phyloP scores from a whole-genome alignment of 768 basidiomycete genomes.

The Phylloporus scabripes region DNA sequence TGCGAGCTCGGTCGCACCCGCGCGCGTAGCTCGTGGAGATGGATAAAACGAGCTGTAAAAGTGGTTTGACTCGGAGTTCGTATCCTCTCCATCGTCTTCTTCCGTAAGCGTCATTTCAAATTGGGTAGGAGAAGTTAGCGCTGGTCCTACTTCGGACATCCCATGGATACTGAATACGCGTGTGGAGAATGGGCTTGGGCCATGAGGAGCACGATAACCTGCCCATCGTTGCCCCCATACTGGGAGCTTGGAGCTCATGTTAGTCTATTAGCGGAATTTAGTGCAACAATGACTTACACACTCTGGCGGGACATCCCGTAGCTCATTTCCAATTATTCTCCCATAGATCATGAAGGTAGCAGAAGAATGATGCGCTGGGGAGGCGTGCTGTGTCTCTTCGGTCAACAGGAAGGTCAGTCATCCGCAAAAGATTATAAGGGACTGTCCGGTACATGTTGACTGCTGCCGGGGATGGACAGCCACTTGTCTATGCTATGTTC shows the following conservation, averaged over 20 bases:
- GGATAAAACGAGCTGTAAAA: slow-evolving; percentile 7
- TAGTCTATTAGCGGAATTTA: slow-evolving; percentile 1
- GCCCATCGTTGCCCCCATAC: slow-evolving; percentile 32
- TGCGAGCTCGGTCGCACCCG: not conserved
- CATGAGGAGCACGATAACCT: slow-evolving; percentile 17
- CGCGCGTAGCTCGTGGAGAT: slow-evolving; percentile 3
- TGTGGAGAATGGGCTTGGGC: slow-evolving; percentile 24
- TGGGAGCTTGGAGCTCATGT: slow-evolving; percentile 20
- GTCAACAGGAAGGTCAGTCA: slow-evolving; percentile 15
- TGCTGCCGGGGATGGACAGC: slow-evolving; percentile 24
- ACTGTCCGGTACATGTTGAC: slow-evolving; percentile 16
- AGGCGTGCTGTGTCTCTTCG: slow-evolving; percentile 13
- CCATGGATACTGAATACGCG: slow-evolving; percentile 15
- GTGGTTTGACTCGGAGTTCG: slow-evolving; percentile 11
- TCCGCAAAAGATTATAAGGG: slow-evolving; percentile 24
- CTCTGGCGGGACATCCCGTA: slow-evolving; percentile 27
- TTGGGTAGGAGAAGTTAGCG: slow-evolving; percentile 18
- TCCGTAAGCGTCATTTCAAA: slow-evolving; percentile 15
- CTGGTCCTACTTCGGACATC: slow-evolving; percentile 20
- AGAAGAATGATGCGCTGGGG: slow-evolving; percentile 14
- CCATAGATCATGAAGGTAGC: slow-evolving; percentile 20
- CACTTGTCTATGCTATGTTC: slow-evolving; percentile 18
- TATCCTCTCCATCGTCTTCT: slow-evolving; percentile 18
- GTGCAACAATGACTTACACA: slow-evolving; percentile 18
- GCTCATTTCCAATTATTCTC: slow-evolving; percentile 29